Base-by-base conservation (phyloP, 225 moss, liverwort and hornwort species). In the Physcomitrium patens region DNA sequence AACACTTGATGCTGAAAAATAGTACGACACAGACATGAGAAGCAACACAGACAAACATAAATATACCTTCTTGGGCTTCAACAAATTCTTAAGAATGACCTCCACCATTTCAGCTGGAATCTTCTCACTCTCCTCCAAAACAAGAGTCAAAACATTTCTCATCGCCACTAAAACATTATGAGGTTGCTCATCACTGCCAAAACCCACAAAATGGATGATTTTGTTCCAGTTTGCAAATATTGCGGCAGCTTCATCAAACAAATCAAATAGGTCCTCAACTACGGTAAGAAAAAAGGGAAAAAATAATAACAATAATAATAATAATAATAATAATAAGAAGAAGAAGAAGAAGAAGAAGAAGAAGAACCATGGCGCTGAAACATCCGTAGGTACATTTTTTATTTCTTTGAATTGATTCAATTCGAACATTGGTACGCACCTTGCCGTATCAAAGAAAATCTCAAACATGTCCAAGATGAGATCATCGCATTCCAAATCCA, bases 111-210 rank as follows among this genome's bases (percentile, higher is more conserved):
- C 80, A 68, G 84, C 78, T 24, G 95, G 83, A 31, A 99, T 87
- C 58, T 91, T 95, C 71, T 95, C 94, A 43, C 95, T 99, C 86
- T 99, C 99, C 81, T 95, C 95, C 90, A 99, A 72, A 43, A 99
- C 99, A 80, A 95, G 86, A 49, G 91, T 89, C 90, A 93, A 70
- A 15, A 99, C 89, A 76, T 91, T 93, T 66, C 91, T 83, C 99
- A 94, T 99, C 9, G 93, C 93, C 70, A 63, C 75, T 68, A 92
- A 99, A 8, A 99, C 95, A 78, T 99, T 93, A 24, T 74, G 84
- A 69, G 99, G 95, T 82, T 95, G 99, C 68, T 88, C 89, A 54
- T 91, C 91, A 75, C 99, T 99, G 93, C 90, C 81, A 67, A 64
- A 75, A 53, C 58, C 31, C 77, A 57, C 71, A 67, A 20, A 58